Conservation (phyloP, 2,329 filamentous ascomycete genomes). For the Colletotrichum cereale region DNA sequence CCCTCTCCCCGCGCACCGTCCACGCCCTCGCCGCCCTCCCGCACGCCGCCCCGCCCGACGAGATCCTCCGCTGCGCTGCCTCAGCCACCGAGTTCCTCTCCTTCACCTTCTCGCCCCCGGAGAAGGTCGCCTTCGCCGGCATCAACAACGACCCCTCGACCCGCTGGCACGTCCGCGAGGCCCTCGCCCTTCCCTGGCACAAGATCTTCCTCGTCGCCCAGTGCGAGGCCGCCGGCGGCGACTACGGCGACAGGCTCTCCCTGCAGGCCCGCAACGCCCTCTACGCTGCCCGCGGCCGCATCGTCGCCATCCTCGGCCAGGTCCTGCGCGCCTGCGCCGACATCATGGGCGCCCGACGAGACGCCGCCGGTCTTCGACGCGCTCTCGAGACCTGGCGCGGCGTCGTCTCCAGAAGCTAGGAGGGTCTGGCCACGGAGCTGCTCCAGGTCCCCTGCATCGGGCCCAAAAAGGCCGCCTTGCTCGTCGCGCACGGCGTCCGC, state of each 20-base stretch:
- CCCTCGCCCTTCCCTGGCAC: conserved; percentile 72
- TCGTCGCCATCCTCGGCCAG: conserved; percentile 51
- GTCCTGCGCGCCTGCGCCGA: conserved; percentile 55
- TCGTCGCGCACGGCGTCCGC: conserved; percentile 77
- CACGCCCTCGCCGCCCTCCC: conserved; percentile 36
- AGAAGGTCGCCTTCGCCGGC: conserved; percentile 52
- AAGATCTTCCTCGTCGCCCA: conserved; percentile 84
- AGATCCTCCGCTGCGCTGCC: conserved; percentile 54
- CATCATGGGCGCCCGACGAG: conserved; percentile 56
- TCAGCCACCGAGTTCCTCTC: conserved; percentile 53
- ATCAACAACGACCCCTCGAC: conserved; percentile 55
- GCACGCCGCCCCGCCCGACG: conserved; percentile 36
- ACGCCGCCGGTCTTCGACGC: conserved; percentile 75
- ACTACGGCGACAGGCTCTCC: conserved; percentile 60
- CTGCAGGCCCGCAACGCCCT: conserved; percentile 50
- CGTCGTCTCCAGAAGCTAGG: conserved; percentile 82
- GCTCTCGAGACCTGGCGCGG: conserved; percentile 84
- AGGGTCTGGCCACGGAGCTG: conserved; percentile 76
- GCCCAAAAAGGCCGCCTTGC: conserved; percentile 78
- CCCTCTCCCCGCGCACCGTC: conserved; percentile 35
- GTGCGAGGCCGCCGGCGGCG: conserved; percentile 70
- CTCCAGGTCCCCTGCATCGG: conserved; percentile 87
- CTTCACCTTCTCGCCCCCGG: conserved; percentile 51
- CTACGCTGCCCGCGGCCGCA: conserved; percentile 47
- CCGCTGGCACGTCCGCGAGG: conserved; percentile 52